phyloP scores from a whole-genome alignment of 805 yeast genomes.

The Teunomyces cretensis region DNA sequence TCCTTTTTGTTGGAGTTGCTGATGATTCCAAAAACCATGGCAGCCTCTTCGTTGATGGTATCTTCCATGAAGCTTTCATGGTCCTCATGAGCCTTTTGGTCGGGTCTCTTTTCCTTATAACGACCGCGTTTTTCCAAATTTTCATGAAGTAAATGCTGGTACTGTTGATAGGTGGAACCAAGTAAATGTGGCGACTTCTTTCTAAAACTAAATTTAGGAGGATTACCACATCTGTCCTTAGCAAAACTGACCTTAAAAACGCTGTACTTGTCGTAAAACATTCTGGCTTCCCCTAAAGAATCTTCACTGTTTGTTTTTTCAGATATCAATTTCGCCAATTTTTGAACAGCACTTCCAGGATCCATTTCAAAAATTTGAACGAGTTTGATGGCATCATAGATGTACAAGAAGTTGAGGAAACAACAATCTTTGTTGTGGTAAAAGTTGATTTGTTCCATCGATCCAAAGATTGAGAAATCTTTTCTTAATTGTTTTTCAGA shows the following conservation, averaged over 20 bases:
- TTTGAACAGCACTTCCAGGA: slow-evolving; percentile 13
- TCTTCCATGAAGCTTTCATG: slow-evolving; percentile 15
- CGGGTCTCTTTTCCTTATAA: slow-evolving; percentile 11
- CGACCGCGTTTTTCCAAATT: slow-evolving; percentile 4
- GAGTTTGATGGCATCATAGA: slow-evolving; percentile 59
- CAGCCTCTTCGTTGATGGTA: slow-evolving; percentile 40
- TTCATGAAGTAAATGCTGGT: slow-evolving; percentile 14
- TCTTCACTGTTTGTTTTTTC: slow-evolving; percentile 14
- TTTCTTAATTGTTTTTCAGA: slow-evolving; percentile 40
- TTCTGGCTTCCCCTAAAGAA: slow-evolving; percentile 32
- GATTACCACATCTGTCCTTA: slow-evolving; percentile 80
- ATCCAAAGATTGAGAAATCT: slow-evolving; percentile 68
- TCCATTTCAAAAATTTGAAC: slow-evolving; percentile 54
- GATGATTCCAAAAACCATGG: slow-evolving; percentile 45
- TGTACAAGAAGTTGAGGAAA: slow-evolving; percentile 68
- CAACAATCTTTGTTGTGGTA: slow-evolving; percentile 71
- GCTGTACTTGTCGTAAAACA: slow-evolving; percentile 44
- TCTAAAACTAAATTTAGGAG: slow-evolving; percentile 51
- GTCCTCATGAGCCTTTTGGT: slow-evolving; percentile 5
- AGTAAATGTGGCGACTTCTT: slow-evolving; percentile 36
- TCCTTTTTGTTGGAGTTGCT: slow-evolving; percentile 14
- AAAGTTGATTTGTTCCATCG: slow-evolving; percentile 72
- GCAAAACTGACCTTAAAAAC: slow-evolving; percentile 66
- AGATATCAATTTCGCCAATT: slow-evolving; percentile 56
- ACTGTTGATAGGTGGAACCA: slow-evolving; percentile 13